Evolutionary conservation across 2,329 filamentous ascomycete genomes (phyloP), one percentile per base, ranked within the genome.

Genomic region (Paracoccidioides lutzii): DNA sequence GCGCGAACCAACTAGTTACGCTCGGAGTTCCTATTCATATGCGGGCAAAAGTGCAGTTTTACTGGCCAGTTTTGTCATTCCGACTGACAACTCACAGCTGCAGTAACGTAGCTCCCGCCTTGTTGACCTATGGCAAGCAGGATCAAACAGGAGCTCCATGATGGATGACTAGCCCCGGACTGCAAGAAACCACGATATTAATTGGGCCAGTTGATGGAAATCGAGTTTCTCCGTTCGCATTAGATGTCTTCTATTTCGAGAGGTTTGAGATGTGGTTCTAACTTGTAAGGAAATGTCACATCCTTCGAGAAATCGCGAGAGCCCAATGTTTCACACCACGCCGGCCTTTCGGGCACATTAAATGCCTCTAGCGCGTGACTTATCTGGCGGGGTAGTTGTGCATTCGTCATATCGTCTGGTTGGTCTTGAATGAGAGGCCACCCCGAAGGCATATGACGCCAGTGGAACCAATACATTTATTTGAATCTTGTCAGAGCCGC

Each of bases 341-440:
- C 22, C 3, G 9, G 22, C 41, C 32, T 33, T 10, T 43, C 42
- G 5, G 33, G 33, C 22, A 9, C 38, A 40, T 40, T 12, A 28
- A 33, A 35, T 14, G 3, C 32, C 22, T 44, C 30, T 45, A 37
- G 41, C 52, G 52, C 52, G 52, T 55, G 53, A 55, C 44, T 41
- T 50, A 37, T 30, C 44, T 52, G 41, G 52, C 37, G 53, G 45
- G 53, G 45, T 48, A 45, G 22, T 46, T 48, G 35, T 15, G 10
- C 9, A 10, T n/a, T 37, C 33, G 45, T 42, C 35, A 48, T 54
- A 14, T 33, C 33, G 8, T 33, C 40, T 33, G 6, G 43, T 44
- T 44, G 61, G 43, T 22, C 41, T 46, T 30, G 6, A 5, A 12
- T 8, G 35, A 40, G 14, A 14, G 22, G 3, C 49, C n/a, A 9